These are phyloP conservation scores for Clitopilus passeckerianus DNA, from an alignment of 768 basidiomycete genomes.

Conservation along the genomic window DNA sequence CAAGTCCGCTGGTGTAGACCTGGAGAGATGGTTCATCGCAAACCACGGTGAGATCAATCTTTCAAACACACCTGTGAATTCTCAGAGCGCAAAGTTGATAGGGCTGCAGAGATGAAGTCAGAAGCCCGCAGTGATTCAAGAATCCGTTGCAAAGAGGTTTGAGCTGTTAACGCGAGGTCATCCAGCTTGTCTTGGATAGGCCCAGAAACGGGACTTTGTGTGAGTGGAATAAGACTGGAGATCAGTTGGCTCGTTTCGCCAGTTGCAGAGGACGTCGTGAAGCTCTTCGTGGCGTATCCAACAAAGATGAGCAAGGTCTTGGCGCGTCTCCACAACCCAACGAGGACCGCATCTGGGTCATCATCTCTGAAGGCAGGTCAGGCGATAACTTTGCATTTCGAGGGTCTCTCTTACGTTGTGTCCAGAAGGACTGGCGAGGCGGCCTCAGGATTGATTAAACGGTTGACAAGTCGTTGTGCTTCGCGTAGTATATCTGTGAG, in stretches of 20 bases:
- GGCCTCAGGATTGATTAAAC: slow-evolving; percentile 31
- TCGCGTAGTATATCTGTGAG: slow-evolving; percentile 66
- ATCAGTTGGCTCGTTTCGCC: slow-evolving; percentile 37
- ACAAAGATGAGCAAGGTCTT: slow-evolving; percentile 66
- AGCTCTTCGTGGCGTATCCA: slow-evolving; percentile 41
- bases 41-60: not conserved
- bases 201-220: slow-evolving; percentile 26
- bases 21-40: slow-evolving; percentile 16
- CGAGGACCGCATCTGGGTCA: slow-evolving; percentile 44
- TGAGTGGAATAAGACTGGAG: slow-evolving; percentile 42
- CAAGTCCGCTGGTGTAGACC: slow-evolving; percentile 67
- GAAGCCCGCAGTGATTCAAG: slow-evolving; percentile 64
- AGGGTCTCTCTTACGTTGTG: slow-evolving; percentile 37
- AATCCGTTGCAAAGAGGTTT: slow-evolving; percentile 45
- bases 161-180: slow-evolving; percentile 40
- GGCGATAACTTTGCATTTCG: not conserved
- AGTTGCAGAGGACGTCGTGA: slow-evolving; percentile 12
- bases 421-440: slow-evolving; percentile 49
- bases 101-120: slow-evolving; percentile 59
- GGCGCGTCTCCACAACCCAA: slow-evolving; percentile 51
- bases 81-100: slow-evolving; percentile 50
- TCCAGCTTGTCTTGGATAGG: slow-evolving; percentile 30
- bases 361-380: slow-evolving; percentile 44
- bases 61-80: slow-evolving; percentile 41
- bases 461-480: slow-evolving; percentile 48